Base-by-base conservation (phyloP, 176 grass and related monocot genomes). In the Elaeis guineensis region DNA sequence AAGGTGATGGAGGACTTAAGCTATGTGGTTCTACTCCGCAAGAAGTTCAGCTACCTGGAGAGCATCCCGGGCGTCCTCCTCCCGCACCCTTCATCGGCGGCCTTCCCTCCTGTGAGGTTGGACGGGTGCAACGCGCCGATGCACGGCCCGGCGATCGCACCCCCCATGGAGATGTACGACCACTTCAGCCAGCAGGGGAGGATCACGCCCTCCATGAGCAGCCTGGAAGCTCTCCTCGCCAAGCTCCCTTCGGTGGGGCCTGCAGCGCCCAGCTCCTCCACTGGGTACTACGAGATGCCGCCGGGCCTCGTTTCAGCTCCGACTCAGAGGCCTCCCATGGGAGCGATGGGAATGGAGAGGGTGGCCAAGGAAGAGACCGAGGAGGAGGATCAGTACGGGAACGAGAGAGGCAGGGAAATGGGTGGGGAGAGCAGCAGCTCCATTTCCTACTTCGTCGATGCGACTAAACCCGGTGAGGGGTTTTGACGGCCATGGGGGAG, bases 191-290 rank as follows among this genome's bases (percentile, higher is more conserved):
- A 35, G 3, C 58, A 62, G 1, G 66, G 79, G 68, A 81, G 83
- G 72, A 81, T 92, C 59, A 83, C 80, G 79, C 94, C 94, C 32
- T 98, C 94, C 3, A 98, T 98, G 94, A 98, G 94, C 83, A 93
- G 94, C 71, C 89, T 98, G 22, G 94, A 98, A 69, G 87, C 94
- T 19, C 79, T 98, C 70, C 87, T 98, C 32, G 89, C 94, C 50
- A 98, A 92, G 77, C 94, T 98, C 8, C 88, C 93, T 0, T 91
- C 93, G 0, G 93, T 98, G 23, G 78, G 83, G 25, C 78, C 84
- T 7, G 55, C 57, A 0, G 22, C 66, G 7, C 11, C 54, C 16
- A 61, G 66, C 49, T 64, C 79, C 11, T 79, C 69, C 0, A 48
- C 66, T 6, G 44, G 51, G 6, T 63, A 4, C 50, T 55, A 23